Base-by-base conservation (phyloP, 331 rosid genomes). In the Prunus yedoensis region DNA sequence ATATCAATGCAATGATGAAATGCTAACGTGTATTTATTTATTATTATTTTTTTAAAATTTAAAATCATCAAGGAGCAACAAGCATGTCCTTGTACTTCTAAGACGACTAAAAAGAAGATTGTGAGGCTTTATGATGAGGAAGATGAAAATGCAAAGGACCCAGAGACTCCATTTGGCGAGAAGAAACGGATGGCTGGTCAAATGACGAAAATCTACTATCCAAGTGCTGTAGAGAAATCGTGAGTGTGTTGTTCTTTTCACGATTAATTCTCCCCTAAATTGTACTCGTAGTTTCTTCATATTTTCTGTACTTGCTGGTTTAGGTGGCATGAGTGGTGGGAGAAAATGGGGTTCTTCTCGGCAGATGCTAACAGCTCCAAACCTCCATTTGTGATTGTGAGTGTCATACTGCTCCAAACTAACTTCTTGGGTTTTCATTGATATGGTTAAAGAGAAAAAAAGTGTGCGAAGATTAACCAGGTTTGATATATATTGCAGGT, bases 301-400 rank as follows among this genome's bases (percentile, higher is more conserved):
- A 66, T 73, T 49, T 50, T 78, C 64, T 66, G 15, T 71, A 14
- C 74, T 77, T 83, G 73, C 43, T 69, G 14, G 70, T 69, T 54
- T 75, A 94, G 99, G 94, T 95, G 99, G 98, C 90, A 92, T 68
- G 85, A 78, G 20, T 92, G 97, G 97, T 95, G 98, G 99, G 99
- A 95, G 90, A 80, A 95, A 56, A 82, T 97, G 12, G 81, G 81
- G 17, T 86, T 47, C 70, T 95, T 92, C 78, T 92, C 83, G 77
- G 97, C 99, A 76, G 97, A 95, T 78, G 87, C 89, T 38, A 89
- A 75, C 75, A 89, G 99, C 97, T 65, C 90, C 67, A 95, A 95
- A 76, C 90, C 89, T 10, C 86, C 97, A 32, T 95, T 95, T 82
- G 90, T 87, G 61, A 92, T 92, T 83, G 99, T 94, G 80, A 89